Evolutionary conservation across 2,329 filamentous ascomycete species (phyloP), one percentile per base, ranked within the genome.

Genomic region (Aspergillus pseudoglaucus): DNA sequence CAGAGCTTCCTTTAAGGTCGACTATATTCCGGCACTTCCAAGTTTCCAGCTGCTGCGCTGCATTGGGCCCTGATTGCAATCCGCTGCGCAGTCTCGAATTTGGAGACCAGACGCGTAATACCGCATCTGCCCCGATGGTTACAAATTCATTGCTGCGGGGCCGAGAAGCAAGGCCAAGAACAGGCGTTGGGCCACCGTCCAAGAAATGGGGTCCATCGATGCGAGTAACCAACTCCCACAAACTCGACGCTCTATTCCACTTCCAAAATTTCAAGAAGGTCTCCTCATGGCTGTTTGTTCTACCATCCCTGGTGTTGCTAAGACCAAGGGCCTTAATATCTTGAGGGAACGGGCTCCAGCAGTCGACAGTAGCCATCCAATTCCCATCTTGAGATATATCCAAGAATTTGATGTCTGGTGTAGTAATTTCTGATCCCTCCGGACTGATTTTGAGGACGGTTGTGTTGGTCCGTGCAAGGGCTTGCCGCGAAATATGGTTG

Each of bases 221-320:
- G 50, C 91, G 82, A 2, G 90, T 87, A 45, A 88, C 83, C 9
- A 98, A 75, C 51, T 87, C 83, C 76, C 93, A 88, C 12, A 57
- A 72, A 61, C 61, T 80, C 62, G 61, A 75, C 62, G 59, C 75
- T 60, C 59, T 74, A 62, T 69, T 80, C 81, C 69, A 87, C 68
- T 65, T 83, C 93, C 93, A 98, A 65, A 98, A 93, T 64, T 95
- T 96, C 44, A 98, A 75, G 59, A 87, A 87, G 0, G 90, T 80
- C 64, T 97, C 91, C 7, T 52, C 39, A 78, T 78, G 52, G 74
- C 76, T 52, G 52, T 61, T 68, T 22, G 9, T 7, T 18, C 15
- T 39, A 18, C n/a, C 15, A 39, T 39, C 15, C 45, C 67, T 62
- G n/a, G 63, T 67, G 37, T 66, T 49, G 35, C 53, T 56, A 12